Evolutionary conservation across 805 yeast species (phyloP).

Genomic region (Barnettozyma salicaria): DNA sequence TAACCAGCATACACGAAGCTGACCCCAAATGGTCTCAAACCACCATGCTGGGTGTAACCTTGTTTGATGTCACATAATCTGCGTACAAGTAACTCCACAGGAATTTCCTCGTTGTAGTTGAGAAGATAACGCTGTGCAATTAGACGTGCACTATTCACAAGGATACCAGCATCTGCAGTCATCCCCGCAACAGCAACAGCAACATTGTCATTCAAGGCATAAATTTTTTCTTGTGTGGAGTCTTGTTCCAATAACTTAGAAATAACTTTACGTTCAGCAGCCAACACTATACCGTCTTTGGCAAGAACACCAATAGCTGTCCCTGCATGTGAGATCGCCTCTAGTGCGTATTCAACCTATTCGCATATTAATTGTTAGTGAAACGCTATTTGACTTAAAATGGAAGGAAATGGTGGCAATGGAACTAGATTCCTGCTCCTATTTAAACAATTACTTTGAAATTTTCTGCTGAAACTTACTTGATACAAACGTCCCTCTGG

Average conservation of each 20-base stretch:
- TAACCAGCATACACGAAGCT: slow-evolving; percentile 94
- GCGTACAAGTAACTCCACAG: slow-evolving; percentile 87
- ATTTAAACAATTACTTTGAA: no score
- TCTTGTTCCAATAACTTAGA: slow-evolving; percentile 91
- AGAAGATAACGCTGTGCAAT: slow-evolving; percentile 80
- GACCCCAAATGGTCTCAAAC: slow-evolving; percentile 97
- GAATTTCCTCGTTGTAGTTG: slow-evolving; percentile 86
- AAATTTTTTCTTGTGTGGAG: slow-evolving; percentile 87
- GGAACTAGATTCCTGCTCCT: background rate
- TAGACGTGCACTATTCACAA: slow-evolving; percentile 81
- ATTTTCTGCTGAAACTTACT: slow-evolving; percentile 34
- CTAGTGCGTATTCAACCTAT: slow-evolving; percentile 89
- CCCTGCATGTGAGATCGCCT: slow-evolving; percentile 96
- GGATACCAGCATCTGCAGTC: slow-evolving; percentile 92
- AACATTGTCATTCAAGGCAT: slow-evolving; percentile 65
- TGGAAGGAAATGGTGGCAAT: slow-evolving; percentile 7
- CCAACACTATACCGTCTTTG: slow-evolving; percentile 84
- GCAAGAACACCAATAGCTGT: slow-evolving; percentile 92
- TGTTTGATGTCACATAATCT: slow-evolving; percentile 90
- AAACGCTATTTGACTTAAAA: background rate
- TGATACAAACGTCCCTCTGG: slow-evolving; percentile 98
- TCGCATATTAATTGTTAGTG: background rate
- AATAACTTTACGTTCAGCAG: slow-evolving; percentile 95
- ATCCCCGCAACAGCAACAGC: slow-evolving; percentile 97
- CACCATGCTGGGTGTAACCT: slow-evolving; percentile 98